Conservation (phyloP, 2,329 filamentous ascomycete species). For the Claviceps maximensis region DNA sequence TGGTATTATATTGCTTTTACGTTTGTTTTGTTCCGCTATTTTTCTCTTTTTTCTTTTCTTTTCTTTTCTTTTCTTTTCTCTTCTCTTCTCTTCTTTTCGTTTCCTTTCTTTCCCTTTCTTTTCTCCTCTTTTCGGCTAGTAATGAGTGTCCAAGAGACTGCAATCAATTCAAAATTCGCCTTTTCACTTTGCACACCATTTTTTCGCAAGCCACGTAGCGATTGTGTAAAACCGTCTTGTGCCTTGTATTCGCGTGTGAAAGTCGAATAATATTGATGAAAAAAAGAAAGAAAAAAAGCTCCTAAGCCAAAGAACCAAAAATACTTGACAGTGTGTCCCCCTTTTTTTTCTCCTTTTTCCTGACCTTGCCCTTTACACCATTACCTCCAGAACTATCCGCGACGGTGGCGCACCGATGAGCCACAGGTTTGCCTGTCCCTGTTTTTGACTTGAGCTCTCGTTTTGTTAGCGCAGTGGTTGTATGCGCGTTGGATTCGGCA, state of each 20-base stretch:
- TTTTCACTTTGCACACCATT: neutral
- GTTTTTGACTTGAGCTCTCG: neutral
- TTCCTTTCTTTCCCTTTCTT: neutral
- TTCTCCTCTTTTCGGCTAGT: neutral
- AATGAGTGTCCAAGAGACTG: neutral
- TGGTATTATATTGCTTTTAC: neutral
- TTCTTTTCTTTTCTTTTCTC: neutral
- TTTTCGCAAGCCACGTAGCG: neutral
- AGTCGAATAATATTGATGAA: too few relatives aligned
- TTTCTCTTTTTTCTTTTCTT: neutral
- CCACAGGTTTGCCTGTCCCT: neutral
- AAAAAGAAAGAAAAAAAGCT: too few relatives aligned
- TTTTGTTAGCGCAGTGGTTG: neutral
- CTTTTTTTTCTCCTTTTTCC: constrained; percentile 36
- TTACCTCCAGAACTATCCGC: neutral
- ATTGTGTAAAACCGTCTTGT: neutral
- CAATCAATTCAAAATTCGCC: neutral
- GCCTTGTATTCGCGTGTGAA: neutral
- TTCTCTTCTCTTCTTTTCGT: neutral
- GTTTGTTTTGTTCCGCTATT: neutral
- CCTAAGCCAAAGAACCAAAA: constrained; percentile 41
- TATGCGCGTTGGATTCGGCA: neutral
- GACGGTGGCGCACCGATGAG: neutral
- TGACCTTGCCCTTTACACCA: constrained; percentile 16
- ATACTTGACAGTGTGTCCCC: constrained; percentile 62